Evolutionary conservation across 192 early-diverging fungal genomes (phyloP), one percentile per base, ranked within the genome.

Genomic region (Linnemannia zychae): DNA sequence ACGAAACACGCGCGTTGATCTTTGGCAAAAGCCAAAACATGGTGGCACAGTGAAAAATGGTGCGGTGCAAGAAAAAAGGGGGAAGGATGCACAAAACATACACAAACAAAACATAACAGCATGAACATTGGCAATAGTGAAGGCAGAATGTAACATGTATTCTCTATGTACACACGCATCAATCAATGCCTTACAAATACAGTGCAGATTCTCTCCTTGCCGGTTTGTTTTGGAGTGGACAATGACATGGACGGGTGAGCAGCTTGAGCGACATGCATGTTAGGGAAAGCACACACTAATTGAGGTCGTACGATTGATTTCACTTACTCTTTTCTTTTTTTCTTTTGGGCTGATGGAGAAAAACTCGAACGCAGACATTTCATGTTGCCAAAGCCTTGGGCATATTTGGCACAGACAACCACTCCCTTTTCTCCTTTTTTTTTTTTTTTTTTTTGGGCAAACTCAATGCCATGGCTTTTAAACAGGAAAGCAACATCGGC

Each of bases 111-210:
- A 17, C 48, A 49, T 28, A 24, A 28, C 5, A 24, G 18, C 3
- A 31, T 24, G 24, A 60, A 24, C 57, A 31, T 60, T 24, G 57
- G 57, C 57, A 31, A 12, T 31, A 31, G 57, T 15, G n/a, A 24
- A 3, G 57, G 13, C 11, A 16, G 22, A 2, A 63, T 63, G 57
- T 6, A n/a, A n/a, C n/a, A n/a, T n/a, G n/a, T n/a, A n/a, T n/a
- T n/a, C n/a, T n/a, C n/a, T n/a, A n/a, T n/a, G n/a, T n/a, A n/a
- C n/a, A n/a, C n/a, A n/a, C n/a, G 28, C 28, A 11, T 24, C 7
- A n/a, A 22, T 63, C 28, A 44, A 44, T 63, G 57, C 57, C 57
- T 63, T 63, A 63, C 57, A 28, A 63, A 63, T 63, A 13, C 57
- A 63, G 57, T 3, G 31, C 24, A 33, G 57, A 15, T 3, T 7